Evolutionary conservation across 148 eudicot species (phyloP), one percentile per base, ranked within the genome.

Genomic region (Rhododendron williamsianum): DNA sequence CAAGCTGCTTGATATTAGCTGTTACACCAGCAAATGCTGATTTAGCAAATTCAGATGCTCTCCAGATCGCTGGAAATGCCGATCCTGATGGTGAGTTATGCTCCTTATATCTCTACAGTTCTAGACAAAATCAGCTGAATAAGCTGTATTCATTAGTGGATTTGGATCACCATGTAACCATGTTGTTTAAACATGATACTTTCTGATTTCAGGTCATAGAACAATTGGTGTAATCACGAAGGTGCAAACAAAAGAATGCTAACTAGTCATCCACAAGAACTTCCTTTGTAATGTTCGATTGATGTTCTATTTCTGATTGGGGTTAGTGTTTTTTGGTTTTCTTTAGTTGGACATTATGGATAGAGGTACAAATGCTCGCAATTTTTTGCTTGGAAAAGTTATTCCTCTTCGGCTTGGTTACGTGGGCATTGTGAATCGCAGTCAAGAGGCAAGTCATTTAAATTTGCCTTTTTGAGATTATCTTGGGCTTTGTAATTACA

Each of bases 151-250:
- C 15, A 51, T 11, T 6, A 21, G 25, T 67, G 43, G 82, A 3
- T 63, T 54, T 54, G 36, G 23, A 76, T 72, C 33, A 48, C 77
- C 77, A 18, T 43, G 76, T 56, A 27, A 43, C 63, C 3, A 80
- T 86, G 69, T 65, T 88, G 87, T 85, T 87, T 43, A 78, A 82
- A 49, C 52, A 23, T 84, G 23, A 41, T 74, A 58, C 21, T 82
- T 86, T 85, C 46, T 87, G 63, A 6, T 23, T 30, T 85, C 91
- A 95, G 98, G 98, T 67, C 82, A 92, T 81, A 93, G 98, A 84
- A 95, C 98, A 36, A 95, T 95, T 89, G 98, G 98, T 81, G 98
- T 95, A 12, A 93, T 95, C 88, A 92, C 98, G 18, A 95, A 95
- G 96, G 98, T 97, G 71, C 41, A 81, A 46, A n/a, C 49, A 63